Evolutionary conservation across 192 early-diverging fungal genomes (phyloP).

Genomic region (Mortierella claussenii): DNA sequence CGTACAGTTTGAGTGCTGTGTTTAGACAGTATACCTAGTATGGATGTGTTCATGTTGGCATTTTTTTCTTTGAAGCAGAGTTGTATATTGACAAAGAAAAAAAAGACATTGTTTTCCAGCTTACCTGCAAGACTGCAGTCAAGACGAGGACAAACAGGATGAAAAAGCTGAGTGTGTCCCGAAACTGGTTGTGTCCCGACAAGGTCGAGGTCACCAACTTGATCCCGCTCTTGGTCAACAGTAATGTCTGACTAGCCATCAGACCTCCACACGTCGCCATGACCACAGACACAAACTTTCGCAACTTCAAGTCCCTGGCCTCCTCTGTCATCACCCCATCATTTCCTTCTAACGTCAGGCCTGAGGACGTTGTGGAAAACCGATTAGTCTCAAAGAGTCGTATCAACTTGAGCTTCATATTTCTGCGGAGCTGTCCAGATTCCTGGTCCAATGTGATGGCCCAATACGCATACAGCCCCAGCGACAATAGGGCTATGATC

Average conservation of each 20-base stretch:
- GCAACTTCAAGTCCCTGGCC: conserved; percentile 40
- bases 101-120: too few species aligned
- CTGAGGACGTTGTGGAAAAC: conserved; percentile 18
- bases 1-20: conserved; percentile 64
- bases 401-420: conserved; percentile 17
- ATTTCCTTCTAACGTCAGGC: conserved; percentile 38
- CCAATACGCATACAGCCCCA: conserved; percentile 60
- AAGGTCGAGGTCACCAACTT: conserved; percentile 24
- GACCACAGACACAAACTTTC: conserved; percentile 62
- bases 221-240: conserved; percentile 66
- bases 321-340: conserved; percentile 23
- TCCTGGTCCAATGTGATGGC: conserved; percentile 37
- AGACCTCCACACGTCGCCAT: conserved; percentile 64
- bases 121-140: conserved; percentile 64
- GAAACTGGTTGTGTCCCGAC: conserved; percentile 61
- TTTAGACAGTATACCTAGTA: conserved; percentile 71
- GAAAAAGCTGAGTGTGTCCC: conserved; percentile 62
- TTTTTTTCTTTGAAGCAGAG: too few species aligned
- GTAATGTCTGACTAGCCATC: conserved; percentile 64
- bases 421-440: conserved; percentile 35
- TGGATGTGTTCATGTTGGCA: too few species aligned
- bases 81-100: too few species aligned
- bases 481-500: conserved; percentile 42
- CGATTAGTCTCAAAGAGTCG: conserved; percentile 22
- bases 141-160: conserved; percentile 60